Conservation (phyloP, 2,329 filamentous ascomycete species). For the Monilinia vaccinii-corymbosi region DNA sequence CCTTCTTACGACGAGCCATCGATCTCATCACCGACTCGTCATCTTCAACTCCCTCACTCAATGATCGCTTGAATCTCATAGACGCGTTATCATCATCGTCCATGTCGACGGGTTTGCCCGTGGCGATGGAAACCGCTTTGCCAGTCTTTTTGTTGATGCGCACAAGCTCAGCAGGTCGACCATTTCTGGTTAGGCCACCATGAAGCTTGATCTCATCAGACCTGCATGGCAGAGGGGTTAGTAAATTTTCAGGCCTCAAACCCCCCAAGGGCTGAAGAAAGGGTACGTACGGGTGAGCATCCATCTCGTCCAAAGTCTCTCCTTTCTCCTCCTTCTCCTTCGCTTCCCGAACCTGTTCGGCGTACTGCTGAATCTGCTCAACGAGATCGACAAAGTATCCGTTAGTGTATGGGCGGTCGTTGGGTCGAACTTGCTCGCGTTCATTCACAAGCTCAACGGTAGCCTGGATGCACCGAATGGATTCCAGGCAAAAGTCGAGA, state of each 20-base stretch:
- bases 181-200: slow-evolving; percentile 73
- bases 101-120: slow-evolving; percentile 54
- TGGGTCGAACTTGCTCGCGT: slow-evolving; percentile 73
- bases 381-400: slow-evolving; percentile 95
- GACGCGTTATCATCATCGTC: slow-evolving; percentile 39
- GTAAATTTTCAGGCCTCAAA: slow-evolving; percentile 9
- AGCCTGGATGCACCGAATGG: slow-evolving; percentile 81
- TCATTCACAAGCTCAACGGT: slow-evolving; percentile 81
- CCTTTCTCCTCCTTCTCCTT: slow-evolving; percentile 56
- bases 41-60: slow-evolving; percentile 62
- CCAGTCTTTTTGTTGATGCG: slow-evolving; percentile 66
- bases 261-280: background rate
- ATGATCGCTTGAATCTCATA: slow-evolving; percentile 55
- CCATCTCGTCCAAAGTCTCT: slow-evolving; percentile 44
- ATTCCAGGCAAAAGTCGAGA: slow-evolving; percentile 81
- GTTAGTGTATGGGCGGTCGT: slow-evolving; percentile 87
- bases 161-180: slow-evolving; percentile 75
- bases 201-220: slow-evolving; percentile 69
- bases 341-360: slow-evolving; percentile 68
- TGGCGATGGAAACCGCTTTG: slow-evolving; percentile 68
- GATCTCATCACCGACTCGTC: slow-evolving; percentile 79
- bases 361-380: slow-evolving; percentile 87
- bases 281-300: slow-evolving; percentile 46
- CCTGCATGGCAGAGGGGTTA: slow-evolving; percentile 32
- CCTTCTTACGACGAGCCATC: slow-evolving; percentile 94